Evolutionary conservation across 306 rosid species (phyloP).

Genomic region (Vigna radiata): DNA sequence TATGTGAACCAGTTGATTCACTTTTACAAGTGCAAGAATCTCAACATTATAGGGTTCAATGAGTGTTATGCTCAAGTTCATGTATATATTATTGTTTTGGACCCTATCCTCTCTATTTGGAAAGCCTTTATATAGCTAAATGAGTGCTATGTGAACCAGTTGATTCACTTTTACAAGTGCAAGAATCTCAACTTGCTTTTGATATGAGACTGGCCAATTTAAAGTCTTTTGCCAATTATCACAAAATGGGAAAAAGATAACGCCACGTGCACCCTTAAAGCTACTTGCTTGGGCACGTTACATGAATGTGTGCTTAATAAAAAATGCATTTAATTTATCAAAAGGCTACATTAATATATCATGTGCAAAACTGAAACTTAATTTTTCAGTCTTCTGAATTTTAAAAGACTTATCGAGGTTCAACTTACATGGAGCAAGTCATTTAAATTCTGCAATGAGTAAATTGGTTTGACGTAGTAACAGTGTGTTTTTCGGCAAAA

Average conservation of each 20-base stretch:
- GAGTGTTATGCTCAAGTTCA: no score
- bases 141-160: neutral
- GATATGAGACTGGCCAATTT: neutral
- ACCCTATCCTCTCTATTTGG: no score
- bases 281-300: neutral
- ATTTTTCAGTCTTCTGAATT: no score
- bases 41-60: neutral
- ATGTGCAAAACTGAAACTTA: no score
- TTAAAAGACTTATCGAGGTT: neutral
- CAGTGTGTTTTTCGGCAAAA: no score
- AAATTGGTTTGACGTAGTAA: neutral
- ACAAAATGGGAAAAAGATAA: no score
- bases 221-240: neutral
- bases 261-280: no score
- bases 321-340: no score
- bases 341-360: no score
- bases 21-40: neutral
- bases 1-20: neutral
- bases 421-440: neutral
- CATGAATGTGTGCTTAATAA: neutral
- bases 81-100: neutral
- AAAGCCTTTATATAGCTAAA: no score
- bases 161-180: neutral
- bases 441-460: neutral
- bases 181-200: neutral